Evolutionary conservation across 805 yeast genomes (phyloP), one percentile per base, ranked within the genome.

Genomic region (Wickerhamiella slavikovae): DNA sequence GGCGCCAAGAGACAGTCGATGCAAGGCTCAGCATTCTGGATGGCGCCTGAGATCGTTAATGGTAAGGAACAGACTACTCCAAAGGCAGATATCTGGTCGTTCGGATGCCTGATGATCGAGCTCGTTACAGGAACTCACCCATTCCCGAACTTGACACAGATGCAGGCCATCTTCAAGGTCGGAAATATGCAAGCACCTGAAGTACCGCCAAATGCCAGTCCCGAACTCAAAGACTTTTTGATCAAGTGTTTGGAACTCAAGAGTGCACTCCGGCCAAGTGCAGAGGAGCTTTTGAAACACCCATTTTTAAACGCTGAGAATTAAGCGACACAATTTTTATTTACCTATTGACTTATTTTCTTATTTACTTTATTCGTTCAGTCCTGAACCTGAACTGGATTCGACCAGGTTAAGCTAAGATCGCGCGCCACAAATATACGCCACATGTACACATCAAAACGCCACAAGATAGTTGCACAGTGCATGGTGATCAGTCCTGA

Each of bases 1-100:
- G n/a, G n/a, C n/a, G n/a, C n/a, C n/a, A n/a, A n/a, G n/a, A 64
- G 95, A 25, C 83, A 78, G 2, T 80, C 93, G 0, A 54, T 80
- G 30, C 95, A 85, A 51, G 98, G 98, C 0, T 79, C 93, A 0
- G 82, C 85, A 0, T 89, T 74, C 47, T 89, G 98, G 96, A 89
- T 89, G 98, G 96, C 98, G 0, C 98, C 98, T 0, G 98, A 89
- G 48, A 96, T 89, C 6, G 96, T 89, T 12, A 79, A 82, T 43
- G n/a, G n/a, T n/a, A 95, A 83, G 45, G 32, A 32, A 12, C 72
- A 79, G 2, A 78, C 85, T 30, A 85, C 96, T 2, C 71, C 75
- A 22, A 80, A 79, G 50, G 93, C 93, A 0, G 98, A 89, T 49
- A 80, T 89, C 16, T 89, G 98, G 98, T 79, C 94, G 1, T 74